These are phyloP conservation scores for Fusarium sp. DNA, from an alignment of 2,329 filamentous ascomycete species.

Conservation along the genomic window DNA sequence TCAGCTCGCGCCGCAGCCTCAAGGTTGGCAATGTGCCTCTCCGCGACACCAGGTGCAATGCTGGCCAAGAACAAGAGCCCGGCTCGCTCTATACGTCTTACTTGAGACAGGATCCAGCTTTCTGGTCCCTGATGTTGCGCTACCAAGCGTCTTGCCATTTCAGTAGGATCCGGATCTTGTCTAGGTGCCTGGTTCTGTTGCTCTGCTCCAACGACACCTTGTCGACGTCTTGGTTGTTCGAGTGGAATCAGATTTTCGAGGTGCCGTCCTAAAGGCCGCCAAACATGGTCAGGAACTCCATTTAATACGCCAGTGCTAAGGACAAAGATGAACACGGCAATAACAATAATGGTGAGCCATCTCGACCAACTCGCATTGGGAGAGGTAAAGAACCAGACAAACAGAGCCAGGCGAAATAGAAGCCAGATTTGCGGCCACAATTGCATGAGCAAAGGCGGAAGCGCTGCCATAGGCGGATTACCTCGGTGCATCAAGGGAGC, in stretches of 20 bases:
- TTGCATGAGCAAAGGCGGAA: conserved; percentile 50
- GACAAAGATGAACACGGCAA: conserved; percentile 68
- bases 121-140: conserved; percentile 50
- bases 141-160: conserved; percentile 65
- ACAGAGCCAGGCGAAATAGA: conserved; percentile 65
- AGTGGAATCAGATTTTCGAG: conserved; percentile 69
- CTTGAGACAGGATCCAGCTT: conserved; percentile 53
- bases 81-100: conserved; percentile 68
- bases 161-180: conserved; percentile 58
- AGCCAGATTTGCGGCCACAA: conserved; percentile 73
- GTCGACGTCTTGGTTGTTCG: conserved; percentile 52
- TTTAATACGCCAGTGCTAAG: conserved; percentile 69
- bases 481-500: conserved; percentile 50
- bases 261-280: conserved; percentile 67
- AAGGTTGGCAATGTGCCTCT: conserved; percentile 70
- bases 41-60: conserved; percentile 72
- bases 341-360: conserved; percentile 64
- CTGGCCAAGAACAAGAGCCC: conserved; percentile 73
- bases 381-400: conserved; percentile 74
- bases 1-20: conserved; percentile 63
- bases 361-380: conserved; percentile 68
- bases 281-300: conserved; percentile 63
- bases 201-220: conserved; percentile 36
- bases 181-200: conserved; percentile 40
- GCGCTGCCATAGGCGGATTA: conserved; percentile 52